Conservation (phyloP, 2,329 filamentous ascomycete species). For the Dactylellina parvicollis region DNA sequence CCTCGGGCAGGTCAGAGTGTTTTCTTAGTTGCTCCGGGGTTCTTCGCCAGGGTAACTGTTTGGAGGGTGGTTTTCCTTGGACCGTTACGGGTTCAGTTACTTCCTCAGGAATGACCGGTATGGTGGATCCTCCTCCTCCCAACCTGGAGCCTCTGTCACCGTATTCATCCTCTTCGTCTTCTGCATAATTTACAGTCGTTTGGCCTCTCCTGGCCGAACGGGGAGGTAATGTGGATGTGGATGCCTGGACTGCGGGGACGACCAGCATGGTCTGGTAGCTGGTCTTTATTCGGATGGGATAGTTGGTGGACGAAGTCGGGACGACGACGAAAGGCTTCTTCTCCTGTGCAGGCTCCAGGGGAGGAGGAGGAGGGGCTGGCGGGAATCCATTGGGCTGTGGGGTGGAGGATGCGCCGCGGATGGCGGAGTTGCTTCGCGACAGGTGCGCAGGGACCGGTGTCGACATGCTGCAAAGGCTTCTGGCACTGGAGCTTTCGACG, state of each 20-base stretch:
- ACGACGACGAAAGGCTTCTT: background rate
- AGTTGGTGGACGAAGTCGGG: slow-evolving; percentile 56
- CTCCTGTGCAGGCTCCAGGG: background rate
- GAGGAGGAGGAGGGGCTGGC: background rate
- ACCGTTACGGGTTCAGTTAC: slow-evolving; percentile 55
- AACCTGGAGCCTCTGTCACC: slow-evolving; percentile 61
- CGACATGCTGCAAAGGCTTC: slow-evolving; percentile 23
- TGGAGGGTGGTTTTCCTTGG: slow-evolving; percentile 50
- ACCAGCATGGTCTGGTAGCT: slow-evolving; percentile 56
- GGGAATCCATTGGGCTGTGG: slow-evolving; percentile 38
- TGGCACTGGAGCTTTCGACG: slow-evolving; percentile 8
- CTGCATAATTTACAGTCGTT: slow-evolving; percentile 95
- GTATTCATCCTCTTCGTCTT: slow-evolving; percentile 88
- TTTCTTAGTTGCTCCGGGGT: slow-evolving; percentile 72
- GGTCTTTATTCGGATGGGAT: slow-evolving; percentile 55
- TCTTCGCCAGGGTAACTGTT: slow-evolving; percentile 56
- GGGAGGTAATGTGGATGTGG: slow-evolving; percentile 54
- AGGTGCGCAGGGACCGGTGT: slow-evolving; percentile 33
- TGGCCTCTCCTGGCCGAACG: slow-evolving; percentile 88
- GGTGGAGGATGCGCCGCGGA: slow-evolving; percentile 41
- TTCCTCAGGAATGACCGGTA: slow-evolving; percentile 52
- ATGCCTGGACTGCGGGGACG: slow-evolving; percentile 54
- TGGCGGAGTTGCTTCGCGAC: slow-evolving; percentile 37
- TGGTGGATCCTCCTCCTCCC: slow-evolving; percentile 25
- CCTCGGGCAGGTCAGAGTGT: slow-evolving; percentile 81